Percentiles rank a stretch among this genome's conserved stretches.
phyloP scores from a whole-genome alignment of 2,329 filamentous ascomycete genomes.

The Aspergillus fijiensis region DNA sequence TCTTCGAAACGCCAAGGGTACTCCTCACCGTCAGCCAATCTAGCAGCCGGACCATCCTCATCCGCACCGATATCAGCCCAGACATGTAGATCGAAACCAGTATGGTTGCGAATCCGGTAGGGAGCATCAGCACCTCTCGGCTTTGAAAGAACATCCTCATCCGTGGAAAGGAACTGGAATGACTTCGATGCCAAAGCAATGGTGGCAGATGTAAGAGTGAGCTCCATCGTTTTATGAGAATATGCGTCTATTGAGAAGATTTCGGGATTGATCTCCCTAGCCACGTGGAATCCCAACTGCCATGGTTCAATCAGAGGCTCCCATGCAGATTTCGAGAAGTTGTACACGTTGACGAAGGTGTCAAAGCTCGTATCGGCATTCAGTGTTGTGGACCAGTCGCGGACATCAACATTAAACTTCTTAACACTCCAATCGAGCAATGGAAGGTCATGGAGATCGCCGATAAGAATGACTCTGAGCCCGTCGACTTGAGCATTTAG shows the following conservation, averaged over 20 bases:
- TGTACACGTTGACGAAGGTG: slow-evolving; percentile 95
- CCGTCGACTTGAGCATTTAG: slow-evolving; percentile 84
- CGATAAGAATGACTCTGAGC: slow-evolving; percentile 88
- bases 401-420: slow-evolving; percentile 77
- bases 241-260: slow-evolving; percentile 79
- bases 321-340: slow-evolving; percentile 98
- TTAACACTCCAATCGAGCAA: slow-evolving; percentile 93
- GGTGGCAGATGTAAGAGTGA: slow-evolving; percentile 88
- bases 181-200: slow-evolving; percentile 94
- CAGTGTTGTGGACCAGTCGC: slow-evolving; percentile 87
- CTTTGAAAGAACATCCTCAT: slow-evolving; percentile 90
- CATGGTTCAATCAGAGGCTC: slow-evolving; percentile 95
- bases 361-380: slow-evolving; percentile 88
- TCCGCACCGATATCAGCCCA: slow-evolving; percentile 76
- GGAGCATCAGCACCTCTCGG: slow-evolving; percentile 88
- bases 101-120: slow-evolving; percentile 92
- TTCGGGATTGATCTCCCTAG: slow-evolving; percentile 72
- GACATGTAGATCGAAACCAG: slow-evolving; percentile 83
- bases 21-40: slow-evolving; percentile 84
- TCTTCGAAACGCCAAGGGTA: slow-evolving; percentile 96
- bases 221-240: slow-evolving; percentile 85
- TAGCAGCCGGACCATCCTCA: slow-evolving; percentile 65
- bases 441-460: slow-evolving; percentile 91
- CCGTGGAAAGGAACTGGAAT: slow-evolving; percentile 80
- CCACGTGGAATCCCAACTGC: slow-evolving; percentile 88